Base-by-base conservation (phyloP, 176 grass and related monocot genomes). In the Pontederia crassipes region DNA sequence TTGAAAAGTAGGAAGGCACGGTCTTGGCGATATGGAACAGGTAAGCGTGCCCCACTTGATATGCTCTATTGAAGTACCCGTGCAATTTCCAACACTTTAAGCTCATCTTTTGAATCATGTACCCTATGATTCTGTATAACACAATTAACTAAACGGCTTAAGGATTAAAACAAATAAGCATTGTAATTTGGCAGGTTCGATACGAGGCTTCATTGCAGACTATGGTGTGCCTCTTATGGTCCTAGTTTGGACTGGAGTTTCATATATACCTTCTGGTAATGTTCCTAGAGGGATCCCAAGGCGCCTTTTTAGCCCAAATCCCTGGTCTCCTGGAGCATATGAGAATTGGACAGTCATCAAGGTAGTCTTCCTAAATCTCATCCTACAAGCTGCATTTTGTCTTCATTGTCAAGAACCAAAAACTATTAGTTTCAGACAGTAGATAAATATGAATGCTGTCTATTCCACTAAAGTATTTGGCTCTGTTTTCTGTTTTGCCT, bases 141-240 rank as follows among this genome's bases (percentile, higher is more conserved):
- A 35, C 29, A 35, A 35, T 35, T 35, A 35, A 35, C 4, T 35
- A 35, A 35, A 2, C 4, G 29, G 29, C 29, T 35, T 35, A 35
- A 35, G 29, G 29, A 35, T 35, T 2, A 35, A 35, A 35, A 35
- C 29, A 35, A 35, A 35, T 2, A 4, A 35, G 29, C 29, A 4
- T 35, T 35, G 29, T 35, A 35, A 2, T 35, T 35, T 57, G 20
- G 18, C 62, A 96, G 91, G 86, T 59, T 96, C 86, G 83, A 59
- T 90, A 48, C 78, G 91, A 49, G 91, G 91, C 68, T 82, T 96
- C 62, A 65, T 96, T 4, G 91, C 91, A 4, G 91, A 96, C 52
- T 96, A 96, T 45, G 91, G 91, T 2, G 91, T 96, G 77, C 91
- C 91, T 28, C 74, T 96, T 17, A 96, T 96, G 91, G 80, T 96